phyloP scores from a whole-genome alignment of 1,139 yeast species.

The Zygosaccharomyces sapae region DNA sequence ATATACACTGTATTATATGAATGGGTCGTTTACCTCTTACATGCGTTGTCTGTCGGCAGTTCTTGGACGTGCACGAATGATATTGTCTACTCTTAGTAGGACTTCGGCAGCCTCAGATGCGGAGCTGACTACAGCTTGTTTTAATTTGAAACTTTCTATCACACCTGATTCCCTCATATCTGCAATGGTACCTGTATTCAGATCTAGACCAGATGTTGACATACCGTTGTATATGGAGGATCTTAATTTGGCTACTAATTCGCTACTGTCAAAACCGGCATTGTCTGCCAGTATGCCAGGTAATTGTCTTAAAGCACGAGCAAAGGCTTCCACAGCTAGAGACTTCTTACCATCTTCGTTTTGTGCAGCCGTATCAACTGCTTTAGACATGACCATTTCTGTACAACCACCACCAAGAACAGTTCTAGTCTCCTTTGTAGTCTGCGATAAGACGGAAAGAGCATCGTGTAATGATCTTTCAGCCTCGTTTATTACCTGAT shows the following conservation, averaged over 20 bases:
- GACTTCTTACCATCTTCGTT: constrained; percentile 92
- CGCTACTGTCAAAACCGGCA: constrained; percentile 95
- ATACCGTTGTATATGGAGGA: constrained; percentile 91
- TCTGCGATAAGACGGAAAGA: constrained; percentile 88
- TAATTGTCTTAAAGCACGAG: constrained; percentile 86
- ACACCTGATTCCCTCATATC: constrained; percentile 94
- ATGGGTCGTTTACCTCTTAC: constrained; percentile 17
- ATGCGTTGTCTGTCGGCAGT: constrained; percentile 72
- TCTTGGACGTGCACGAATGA: constrained; percentile 94
- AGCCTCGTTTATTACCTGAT: constrained; percentile 92
- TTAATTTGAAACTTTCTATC: constrained; percentile 87
- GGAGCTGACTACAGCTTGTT: constrained; percentile 90
- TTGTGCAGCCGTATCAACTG: constrained; percentile 93
- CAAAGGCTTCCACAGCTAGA: constrained; percentile 91
- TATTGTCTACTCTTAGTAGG: constrained; percentile 88
- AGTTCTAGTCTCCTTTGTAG: constrained; percentile 93
- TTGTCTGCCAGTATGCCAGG: constrained; percentile 96
- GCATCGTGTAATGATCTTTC: constrained; percentile 98
- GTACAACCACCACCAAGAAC: constrained; percentile 98
- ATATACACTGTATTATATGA: neutral
- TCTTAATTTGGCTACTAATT: constrained; percentile 83
- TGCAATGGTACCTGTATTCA: constrained; percentile 75
- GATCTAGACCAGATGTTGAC: constrained; percentile 85
- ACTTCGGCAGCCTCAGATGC: constrained; percentile 98
- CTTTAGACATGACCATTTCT: constrained; percentile 97